Evolutionary conservation across 768 basidiomycete species (phyloP), one percentile per base, ranked within the genome.

Genomic region (Chalciporus chontae): DNA sequence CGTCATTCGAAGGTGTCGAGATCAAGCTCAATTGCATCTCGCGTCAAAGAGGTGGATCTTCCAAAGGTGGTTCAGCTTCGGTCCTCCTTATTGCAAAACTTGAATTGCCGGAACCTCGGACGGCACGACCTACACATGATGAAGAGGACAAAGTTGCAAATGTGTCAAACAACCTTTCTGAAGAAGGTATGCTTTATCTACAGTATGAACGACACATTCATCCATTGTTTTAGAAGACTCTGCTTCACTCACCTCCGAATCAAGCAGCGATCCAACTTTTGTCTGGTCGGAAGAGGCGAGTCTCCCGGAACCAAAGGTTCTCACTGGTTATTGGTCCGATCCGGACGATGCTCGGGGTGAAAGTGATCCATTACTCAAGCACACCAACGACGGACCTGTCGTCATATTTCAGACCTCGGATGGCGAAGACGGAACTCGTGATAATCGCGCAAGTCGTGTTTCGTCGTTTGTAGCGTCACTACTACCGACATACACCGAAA

Each of bases 401-500:
- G n/a, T 62, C 56, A 19, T 57, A 54, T 31, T 55, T 64, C 34
- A 62, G 61, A 36, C 52, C 50, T 36, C 62, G 3, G 56, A 58
- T 15, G 17, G 29, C 9, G 51, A 66, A 45, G 54, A 51, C 5
- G 27, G n/a, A 8, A 9, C 10, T 37, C 29, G 8, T 8, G 31
- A 19, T 17, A 37, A 47, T 14, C 17, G 26, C 44, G 15, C 52
- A 36, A 43, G 17, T 48, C 48, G 53, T 46, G 46, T 54, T 31
- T 4, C 24, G 2, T 73, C 73, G 72, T 53, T 74, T 23, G 65
- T 68, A 24, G 62, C 71, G 13, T 73, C 70, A 8, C 51, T 72
- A 6, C 59, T 75, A 6, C 77, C 77, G 0, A 56, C 67, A 8
- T 73, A 79, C 48, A 77, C 75, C 6, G 78, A 79, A 52, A 67